These are phyloP conservation scores for Lignosus rhinocerotis DNA, from an alignment of 1,284 basidiomycete species.

Conservation along the genomic window DNA sequence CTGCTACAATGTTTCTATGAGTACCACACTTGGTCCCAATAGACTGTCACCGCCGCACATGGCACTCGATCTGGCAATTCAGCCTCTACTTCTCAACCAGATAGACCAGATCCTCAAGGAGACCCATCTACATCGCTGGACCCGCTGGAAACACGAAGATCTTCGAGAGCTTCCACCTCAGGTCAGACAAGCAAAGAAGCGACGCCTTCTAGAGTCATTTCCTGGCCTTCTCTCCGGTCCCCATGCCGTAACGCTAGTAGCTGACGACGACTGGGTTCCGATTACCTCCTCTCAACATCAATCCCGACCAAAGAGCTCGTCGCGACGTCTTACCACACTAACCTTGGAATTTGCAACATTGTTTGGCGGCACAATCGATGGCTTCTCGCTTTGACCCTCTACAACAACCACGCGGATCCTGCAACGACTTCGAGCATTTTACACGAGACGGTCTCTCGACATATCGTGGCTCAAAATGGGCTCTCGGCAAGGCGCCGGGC, in stretches of 20 bases:
- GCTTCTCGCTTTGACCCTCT: constrained; percentile 7
- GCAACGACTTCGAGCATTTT: not conserved
- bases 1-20: not conserved
- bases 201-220: not conserved
- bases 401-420: constrained; percentile 14
- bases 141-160: constrained; percentile 16
- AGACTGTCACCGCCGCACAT: not conserved
- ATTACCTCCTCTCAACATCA: constrained; percentile 11
- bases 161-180: not conserved
- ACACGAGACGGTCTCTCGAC: constrained; percentile 1
- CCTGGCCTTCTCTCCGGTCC: constrained; percentile 17
- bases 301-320: not conserved
- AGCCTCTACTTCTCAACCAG: constrained; percentile 10
- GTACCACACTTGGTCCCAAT: not conserved
- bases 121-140: not conserved
- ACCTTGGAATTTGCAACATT: constrained; percentile 6
- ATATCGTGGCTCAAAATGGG: not conserved
- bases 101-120: constrained; percentile 10
- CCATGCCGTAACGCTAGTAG: not conserved
- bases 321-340: not conserved
- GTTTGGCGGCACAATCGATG: constrained; percentile 7
- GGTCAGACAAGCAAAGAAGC: not conserved
- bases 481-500: not conserved
- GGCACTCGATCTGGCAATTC: constrained; percentile 4
- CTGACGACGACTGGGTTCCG: constrained; percentile 5